A percentile compares a stretch with the other conserved stretches of the same genome.
Evolutionary conservation across 306 rosid genomes (phyloP).

Genomic region (Cucumis hystrix): DNA sequence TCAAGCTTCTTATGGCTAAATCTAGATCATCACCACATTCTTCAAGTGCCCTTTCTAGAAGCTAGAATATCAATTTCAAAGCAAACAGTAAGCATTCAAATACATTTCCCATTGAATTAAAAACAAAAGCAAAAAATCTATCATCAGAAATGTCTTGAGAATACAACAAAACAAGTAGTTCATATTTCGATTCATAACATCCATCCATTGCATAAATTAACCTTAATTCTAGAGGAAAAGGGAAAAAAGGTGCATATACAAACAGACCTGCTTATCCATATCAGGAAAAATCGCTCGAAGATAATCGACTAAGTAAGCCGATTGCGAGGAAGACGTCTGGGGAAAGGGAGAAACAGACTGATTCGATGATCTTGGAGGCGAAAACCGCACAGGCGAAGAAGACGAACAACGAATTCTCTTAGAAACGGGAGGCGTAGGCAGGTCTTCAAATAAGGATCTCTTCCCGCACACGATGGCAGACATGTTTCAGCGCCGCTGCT

Average conservation of each 20-base stretch:
- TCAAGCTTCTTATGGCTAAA: conserved; percentile 64
- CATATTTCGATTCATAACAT: background rate
- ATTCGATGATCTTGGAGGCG: conserved; percentile 24
- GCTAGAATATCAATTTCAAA: conserved; percentile 16
- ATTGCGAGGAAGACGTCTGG: conserved; percentile 15
- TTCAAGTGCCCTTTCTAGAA: conserved; percentile 63
- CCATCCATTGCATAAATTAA: background rate
- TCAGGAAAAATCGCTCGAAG: conserved; percentile 50
- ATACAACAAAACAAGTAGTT: background rate
- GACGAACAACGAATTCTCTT: conserved; percentile 60
- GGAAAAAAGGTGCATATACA: background rate
- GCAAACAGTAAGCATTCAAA: background rate
- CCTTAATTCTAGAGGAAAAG: background rate
- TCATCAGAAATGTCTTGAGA: background rate
- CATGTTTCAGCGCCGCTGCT: conserved; percentile 63
- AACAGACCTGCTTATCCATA: conserved; percentile 66
- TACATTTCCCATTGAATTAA: background rate
- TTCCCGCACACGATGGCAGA: conserved; percentile 95
- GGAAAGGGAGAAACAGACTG: conserved; percentile 15
- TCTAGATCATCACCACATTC: conserved; percentile 65
- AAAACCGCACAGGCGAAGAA: conserved; percentile 42
- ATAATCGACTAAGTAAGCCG: conserved; percentile 26
- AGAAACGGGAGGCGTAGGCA: conserved; percentile 37
- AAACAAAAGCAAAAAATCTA: background rate
- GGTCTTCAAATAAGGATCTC: conserved; percentile 86